Percentiles rank a stretch among this genome's conserved stretches.
These are phyloP conservation scores for Annulohypoxylon moriforme DNA, from an alignment of 495 filamentous ascomycete genomes.

Conservation along the genomic window DNA sequence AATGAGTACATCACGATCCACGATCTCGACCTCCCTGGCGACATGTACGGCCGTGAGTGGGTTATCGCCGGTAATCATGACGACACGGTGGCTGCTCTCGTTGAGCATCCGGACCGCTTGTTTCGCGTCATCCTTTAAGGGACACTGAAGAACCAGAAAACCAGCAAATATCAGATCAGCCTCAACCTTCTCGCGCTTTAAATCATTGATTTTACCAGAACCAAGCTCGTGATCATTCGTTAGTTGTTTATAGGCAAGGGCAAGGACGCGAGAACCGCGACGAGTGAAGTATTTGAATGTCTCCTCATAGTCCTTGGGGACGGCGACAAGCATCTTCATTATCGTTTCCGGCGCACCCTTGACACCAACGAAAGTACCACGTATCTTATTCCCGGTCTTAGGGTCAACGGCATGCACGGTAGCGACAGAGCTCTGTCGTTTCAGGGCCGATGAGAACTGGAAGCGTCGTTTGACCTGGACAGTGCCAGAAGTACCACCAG, in stretches of 20 bases:
- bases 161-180: constrained; percentile 87
- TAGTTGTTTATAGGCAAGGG: constrained; percentile 93
- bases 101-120: constrained; percentile 96
- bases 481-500: constrained; percentile 60
- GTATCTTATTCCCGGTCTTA: constrained; percentile 75
- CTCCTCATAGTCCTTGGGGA: constrained; percentile 92
- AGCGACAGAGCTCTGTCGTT: constrained; percentile 94
- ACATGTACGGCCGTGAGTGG: constrained; percentile 97
- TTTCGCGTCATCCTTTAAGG: constrained; percentile 96
- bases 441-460: constrained; percentile 97
- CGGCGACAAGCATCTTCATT: constrained; percentile 84
- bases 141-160: constrained; percentile 94
- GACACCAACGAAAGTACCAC: constrained; percentile 89
- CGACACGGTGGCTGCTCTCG: constrained; percentile 96
- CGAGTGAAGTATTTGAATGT: constrained; percentile 98
- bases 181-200: constrained; percentile 93
- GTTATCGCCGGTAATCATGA: constrained; percentile 99
- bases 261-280: constrained; percentile 91
- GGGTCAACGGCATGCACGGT: constrained; percentile 75
- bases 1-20: constrained; percentile 94
- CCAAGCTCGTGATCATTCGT: constrained; percentile 82
- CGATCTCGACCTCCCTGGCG: constrained; percentile 94
- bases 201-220: constrained; percentile 86
- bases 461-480: constrained; percentile 97
- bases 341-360: constrained; percentile 99